Evolutionary conservation across 805 yeast genomes (phyloP), one percentile per base, ranked within the genome.

Genomic region (Metschnikowia reukaufii): DNA sequence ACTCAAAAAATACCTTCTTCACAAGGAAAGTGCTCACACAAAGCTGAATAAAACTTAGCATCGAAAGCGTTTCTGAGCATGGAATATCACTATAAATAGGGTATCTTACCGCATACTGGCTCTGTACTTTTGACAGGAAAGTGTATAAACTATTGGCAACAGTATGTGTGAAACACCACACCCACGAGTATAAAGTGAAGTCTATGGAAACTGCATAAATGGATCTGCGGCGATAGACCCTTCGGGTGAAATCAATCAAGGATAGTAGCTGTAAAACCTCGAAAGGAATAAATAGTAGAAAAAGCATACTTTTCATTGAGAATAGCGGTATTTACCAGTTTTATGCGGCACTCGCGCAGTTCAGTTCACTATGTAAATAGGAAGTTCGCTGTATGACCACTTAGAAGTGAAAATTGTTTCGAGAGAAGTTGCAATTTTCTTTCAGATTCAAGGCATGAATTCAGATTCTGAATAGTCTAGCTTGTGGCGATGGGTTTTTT

Each of bases 131-230:
- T 10, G 34, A 31, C 57, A 48, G 54, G 19, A 34, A 39, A 9
- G 41, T 29, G 21, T 55, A 55, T 16, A 45, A 21, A 13, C 20
- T 8, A 9, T 41, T 45, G 31, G 57, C 47, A 4, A 46, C 16
- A 10, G 51, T 31, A 16, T 44, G 45, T 3, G 51, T 30, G 25
- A 49, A 13, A n/a, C 45, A 34, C 45, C 51, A 51, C 6, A 49
- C 39, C 41, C 45, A 46, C 9, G 50, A 47, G 42, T 48, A 49
- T 6, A 51, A 16, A 18, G 48, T 34, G 39, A 53, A 48, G 48
- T 55, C 57, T 15, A 47, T 42, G 20, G 57, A 54, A 5, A 55
- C 20, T 13, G 38, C 50, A 13, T 31, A 36, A 8, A 35, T 38
- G 5, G 51, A 42, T 19, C 41, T 36, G 20, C 42, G 44, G 18